Evolutionary conservation across 2,329 filamentous ascomycete species (phyloP).

Genomic region (Phoma herbarum): DNA sequence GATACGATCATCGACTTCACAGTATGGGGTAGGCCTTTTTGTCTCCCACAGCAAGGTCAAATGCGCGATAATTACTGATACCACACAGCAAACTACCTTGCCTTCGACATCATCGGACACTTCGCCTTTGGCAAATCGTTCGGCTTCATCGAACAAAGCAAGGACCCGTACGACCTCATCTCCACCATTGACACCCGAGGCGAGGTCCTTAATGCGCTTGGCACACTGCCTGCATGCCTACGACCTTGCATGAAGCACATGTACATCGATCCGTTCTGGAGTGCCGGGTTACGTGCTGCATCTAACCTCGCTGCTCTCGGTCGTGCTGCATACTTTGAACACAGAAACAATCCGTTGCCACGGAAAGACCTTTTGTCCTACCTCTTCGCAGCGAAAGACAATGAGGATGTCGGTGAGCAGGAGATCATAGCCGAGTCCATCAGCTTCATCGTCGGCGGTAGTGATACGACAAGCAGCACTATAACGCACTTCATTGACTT

Average conservation of each 20-base stretch:
- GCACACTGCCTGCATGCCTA: background rate
- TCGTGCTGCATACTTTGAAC: background rate
- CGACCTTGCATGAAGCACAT: background rate
- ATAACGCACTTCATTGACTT: background rate
- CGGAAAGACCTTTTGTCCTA: background rate
- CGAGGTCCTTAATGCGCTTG: background rate
- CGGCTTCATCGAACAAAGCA: background rate
- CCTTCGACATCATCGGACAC: background rate
- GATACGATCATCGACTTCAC: background rate
- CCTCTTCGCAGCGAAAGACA: background rate
- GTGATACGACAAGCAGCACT: background rate
- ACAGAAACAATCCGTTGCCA: background rate
- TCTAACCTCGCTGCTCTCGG: background rate
- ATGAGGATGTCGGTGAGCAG: background rate
- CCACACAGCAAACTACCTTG: background rate
- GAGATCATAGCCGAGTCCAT: background rate
- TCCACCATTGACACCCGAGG: background rate
- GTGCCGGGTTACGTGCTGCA: background rate
- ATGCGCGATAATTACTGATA: too few relatives aligned
- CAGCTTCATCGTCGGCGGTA: background rate
- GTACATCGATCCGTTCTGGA: background rate
- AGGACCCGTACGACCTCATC: background rate
- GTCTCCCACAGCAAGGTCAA: background rate
- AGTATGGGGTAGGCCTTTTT: background rate
- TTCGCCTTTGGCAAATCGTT: background rate